Conservation (phyloP, 164 flowering plant species). For the Liriodendron chinense region DNA sequence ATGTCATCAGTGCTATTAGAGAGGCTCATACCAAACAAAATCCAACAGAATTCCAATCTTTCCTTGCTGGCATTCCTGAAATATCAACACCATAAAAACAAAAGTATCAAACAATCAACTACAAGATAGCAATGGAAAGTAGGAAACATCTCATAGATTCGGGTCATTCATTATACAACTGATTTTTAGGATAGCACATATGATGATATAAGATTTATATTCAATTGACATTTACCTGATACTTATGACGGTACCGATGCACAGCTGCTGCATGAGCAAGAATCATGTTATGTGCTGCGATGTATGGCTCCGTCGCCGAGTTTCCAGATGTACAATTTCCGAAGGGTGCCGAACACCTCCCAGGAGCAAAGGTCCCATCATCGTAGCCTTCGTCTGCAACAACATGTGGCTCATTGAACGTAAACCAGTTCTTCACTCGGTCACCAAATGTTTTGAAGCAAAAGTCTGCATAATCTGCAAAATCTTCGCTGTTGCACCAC, state of each 20-base stretch:
- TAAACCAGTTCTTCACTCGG: constrained; percentile 24
- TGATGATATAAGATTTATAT: background rate
- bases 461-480: constrained; percentile 38
- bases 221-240: constrained; percentile 17
- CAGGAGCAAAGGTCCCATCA: constrained; percentile 16
- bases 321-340: constrained; percentile 20
- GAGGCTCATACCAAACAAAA: constrained; percentile 29
- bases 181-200: no score
- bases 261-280: constrained; percentile 25
- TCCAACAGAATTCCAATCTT: constrained; percentile 20
- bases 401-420: constrained; percentile 23
- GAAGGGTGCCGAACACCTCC: constrained; percentile 15
- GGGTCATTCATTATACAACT: no score
- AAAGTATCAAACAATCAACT: background rate
- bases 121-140: background rate
- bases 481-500: constrained; percentile 48
- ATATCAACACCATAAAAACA: background rate
- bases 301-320: constrained; percentile 24
- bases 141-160: no score
- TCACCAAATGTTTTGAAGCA: constrained; percentile 20
- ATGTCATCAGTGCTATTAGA: constrained; percentile 14
- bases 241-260: constrained; percentile 14
- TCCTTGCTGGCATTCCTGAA: constrained; percentile 13
- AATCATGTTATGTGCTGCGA: constrained; percentile 20
- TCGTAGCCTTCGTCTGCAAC: constrained; percentile 18